Conservation (phyloP, 306 rosid species). For the Vigna angularis region DNA sequence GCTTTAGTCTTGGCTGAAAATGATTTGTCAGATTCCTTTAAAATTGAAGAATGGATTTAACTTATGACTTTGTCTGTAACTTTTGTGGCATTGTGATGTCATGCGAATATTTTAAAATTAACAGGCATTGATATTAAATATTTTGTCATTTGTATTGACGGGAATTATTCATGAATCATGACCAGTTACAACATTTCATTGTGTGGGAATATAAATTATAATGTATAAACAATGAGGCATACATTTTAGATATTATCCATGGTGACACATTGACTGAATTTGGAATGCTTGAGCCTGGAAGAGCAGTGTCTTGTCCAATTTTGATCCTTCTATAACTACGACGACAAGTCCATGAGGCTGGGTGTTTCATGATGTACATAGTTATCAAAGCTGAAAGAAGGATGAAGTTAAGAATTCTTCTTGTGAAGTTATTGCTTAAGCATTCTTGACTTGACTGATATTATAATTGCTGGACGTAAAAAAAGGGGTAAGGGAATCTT, state of each 20-base stretch:
- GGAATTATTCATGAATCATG: constrained; percentile 5
- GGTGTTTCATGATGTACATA: constrained; percentile 15
- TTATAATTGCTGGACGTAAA: constrained; percentile 10
- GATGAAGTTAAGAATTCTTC: background rate
- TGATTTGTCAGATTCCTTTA: constrained; percentile 22
- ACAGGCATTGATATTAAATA: background rate
- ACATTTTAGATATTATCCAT: background rate
- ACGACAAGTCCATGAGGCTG: constrained; percentile 4
- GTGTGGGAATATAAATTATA: background rate
- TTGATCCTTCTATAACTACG: background rate
- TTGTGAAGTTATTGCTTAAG: constrained; percentile 7
- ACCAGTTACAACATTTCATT: background rate
- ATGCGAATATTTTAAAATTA: background rate
- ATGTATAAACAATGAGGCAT: background rate
- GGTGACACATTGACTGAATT: constrained; percentile 1
- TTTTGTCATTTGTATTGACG: background rate
- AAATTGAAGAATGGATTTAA: background rate
- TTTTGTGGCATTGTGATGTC: background rate
- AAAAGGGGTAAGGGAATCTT: constrained; percentile 4
- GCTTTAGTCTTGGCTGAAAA: background rate
- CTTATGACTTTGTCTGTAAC: constrained; percentile 1
- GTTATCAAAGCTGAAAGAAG: constrained; percentile 6
- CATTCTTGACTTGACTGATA: constrained; percentile 17
- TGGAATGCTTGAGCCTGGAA: background rate
- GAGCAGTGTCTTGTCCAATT: background rate